Evolutionary conservation across 805 yeast species (phyloP), one percentile per base, ranked within the genome.

Genomic region (Teunomyces panamensis): DNA sequence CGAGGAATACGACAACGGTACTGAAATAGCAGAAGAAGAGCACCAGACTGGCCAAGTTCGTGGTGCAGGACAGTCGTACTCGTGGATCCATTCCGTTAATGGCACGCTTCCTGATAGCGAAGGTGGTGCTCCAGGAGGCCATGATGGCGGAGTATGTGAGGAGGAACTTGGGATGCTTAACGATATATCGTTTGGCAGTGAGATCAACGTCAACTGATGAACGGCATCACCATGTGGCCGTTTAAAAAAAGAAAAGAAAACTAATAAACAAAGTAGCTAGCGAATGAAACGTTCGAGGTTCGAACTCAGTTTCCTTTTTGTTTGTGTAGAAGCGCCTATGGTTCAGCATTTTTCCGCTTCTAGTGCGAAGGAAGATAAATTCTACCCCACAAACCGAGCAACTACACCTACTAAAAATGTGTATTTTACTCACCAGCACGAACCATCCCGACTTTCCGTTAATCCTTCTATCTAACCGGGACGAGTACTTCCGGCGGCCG

Each of bases 391-490:
- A 32, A 42, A n/a, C 20, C 34, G 20, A 13, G 17, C 8, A n/a
- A 30, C 27, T 16, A 33, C 26, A 11, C 41, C 28, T 28, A 16
- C 30, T 8, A 14, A n/a, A 13, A 11, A 90, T 91, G 98, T 91
- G 98, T 67, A 87, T 90, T 29, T 62, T 89, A 14, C 58, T 89
- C 30, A 78, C 87, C 1, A 77, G 95, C 2, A 78, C 81, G 10
- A 75, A 71, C 1, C 91, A 87, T 59, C 85, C 87, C 0, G 80
- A 85, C 16, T 92, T 82, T 44, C 87, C 95, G 0, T 71, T 92
- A 34, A 78, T 92, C 2, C 61, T 89, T 4, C 68, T 89, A 3
- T 88, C 96, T 3, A 92, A 92, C 60, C 66, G 99, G 41, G 99
- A 94, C 61, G 99, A 94, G 63, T 87, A 70, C 57, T 83, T 87